These are phyloP conservation scores for Aphanomyces invadans DNA, from an alignment of 352 stramenopile species.

Conservation along the genomic window DNA sequence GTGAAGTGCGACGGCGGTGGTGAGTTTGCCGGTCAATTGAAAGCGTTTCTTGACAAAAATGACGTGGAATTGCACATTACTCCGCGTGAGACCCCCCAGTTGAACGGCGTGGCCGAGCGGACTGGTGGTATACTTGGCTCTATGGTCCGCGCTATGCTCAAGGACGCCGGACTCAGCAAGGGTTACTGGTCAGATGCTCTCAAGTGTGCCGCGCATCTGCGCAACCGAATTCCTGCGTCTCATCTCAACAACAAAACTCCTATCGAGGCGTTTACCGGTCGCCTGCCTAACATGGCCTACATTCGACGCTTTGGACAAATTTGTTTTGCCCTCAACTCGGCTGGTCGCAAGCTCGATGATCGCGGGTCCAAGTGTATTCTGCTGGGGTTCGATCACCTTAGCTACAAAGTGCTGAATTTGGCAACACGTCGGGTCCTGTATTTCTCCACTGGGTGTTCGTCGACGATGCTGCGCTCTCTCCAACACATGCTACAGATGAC, in stretches of 20 bases:
- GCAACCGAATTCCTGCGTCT: background rate
- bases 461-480: background rate
- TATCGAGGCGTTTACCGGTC: background rate
- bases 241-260: background rate
- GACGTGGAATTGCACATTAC: background rate
- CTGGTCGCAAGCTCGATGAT: background rate
- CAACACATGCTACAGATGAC: background rate
- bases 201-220: background rate
- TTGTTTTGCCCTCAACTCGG: background rate
- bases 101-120: background rate
- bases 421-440: background rate
- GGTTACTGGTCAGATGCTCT: constrained; percentile 1
- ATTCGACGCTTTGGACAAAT: background rate
- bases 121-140: constrained; percentile 5
- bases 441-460: background rate
- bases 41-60: background rate
- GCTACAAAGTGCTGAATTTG: background rate
- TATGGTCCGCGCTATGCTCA: constrained; percentile 4
- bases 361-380: background rate
- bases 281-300: background rate
- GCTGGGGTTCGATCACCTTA: background rate
- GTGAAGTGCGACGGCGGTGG: constrained; percentile 10
- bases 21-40: constrained; percentile 12
- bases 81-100: background rate
- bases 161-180: background rate